phyloP scores from a whole-genome alignment of 2,329 filamentous ascomycete genomes.

The Claviceps sp. region DNA sequence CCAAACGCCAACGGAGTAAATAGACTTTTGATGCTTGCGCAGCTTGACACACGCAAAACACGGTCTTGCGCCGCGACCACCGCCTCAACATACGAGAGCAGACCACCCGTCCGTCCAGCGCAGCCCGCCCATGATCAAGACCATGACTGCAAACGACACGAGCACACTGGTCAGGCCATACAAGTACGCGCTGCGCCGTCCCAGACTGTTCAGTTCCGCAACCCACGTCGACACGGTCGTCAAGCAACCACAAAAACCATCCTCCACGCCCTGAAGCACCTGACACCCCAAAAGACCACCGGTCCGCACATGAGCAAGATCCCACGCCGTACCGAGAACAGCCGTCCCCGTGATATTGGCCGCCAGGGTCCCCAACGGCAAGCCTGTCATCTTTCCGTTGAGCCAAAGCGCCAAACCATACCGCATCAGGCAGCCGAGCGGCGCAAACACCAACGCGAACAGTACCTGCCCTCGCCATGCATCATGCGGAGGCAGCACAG shows the following conservation, averaged over 20 bases:
- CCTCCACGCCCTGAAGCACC: slow-evolving; percentile 51
- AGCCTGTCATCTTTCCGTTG: slow-evolving; percentile 52
- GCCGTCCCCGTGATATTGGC: slow-evolving; percentile 70
- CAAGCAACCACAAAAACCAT: slow-evolving; percentile 54
- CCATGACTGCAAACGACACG: slow-evolving; percentile 42
- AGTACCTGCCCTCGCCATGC: slow-evolving; percentile 63
- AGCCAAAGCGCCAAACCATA: slow-evolving; percentile 60
- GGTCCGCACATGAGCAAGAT: slow-evolving; percentile 55
- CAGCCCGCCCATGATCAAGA: slow-evolving; percentile 63
- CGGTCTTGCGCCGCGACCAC: neutral
- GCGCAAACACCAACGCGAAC: slow-evolving; percentile 72
- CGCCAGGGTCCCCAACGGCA: slow-evolving; percentile 75
- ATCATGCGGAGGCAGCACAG: slow-evolving; percentile 57
- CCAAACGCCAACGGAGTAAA: neutral
- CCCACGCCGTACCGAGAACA: slow-evolving; percentile 62
- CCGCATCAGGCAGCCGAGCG: slow-evolving; percentile 60
- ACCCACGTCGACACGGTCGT: slow-evolving; percentile 59
- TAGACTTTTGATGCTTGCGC: neutral
- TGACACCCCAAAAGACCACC: slow-evolving; percentile 50
- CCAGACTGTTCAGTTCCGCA: slow-evolving; percentile 41
- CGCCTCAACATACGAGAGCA: slow-evolving; percentile 21
- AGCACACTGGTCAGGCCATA: slow-evolving; percentile 53
- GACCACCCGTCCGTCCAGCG: slow-evolving; percentile 52
- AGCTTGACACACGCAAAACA: neutral
- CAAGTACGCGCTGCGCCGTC: slow-evolving; percentile 45